A percentile compares a stretch with the other conserved stretches of the same genome.
Conservation (phyloP, 202 grass and related monocot species). For the Zizania palustris region DNA sequence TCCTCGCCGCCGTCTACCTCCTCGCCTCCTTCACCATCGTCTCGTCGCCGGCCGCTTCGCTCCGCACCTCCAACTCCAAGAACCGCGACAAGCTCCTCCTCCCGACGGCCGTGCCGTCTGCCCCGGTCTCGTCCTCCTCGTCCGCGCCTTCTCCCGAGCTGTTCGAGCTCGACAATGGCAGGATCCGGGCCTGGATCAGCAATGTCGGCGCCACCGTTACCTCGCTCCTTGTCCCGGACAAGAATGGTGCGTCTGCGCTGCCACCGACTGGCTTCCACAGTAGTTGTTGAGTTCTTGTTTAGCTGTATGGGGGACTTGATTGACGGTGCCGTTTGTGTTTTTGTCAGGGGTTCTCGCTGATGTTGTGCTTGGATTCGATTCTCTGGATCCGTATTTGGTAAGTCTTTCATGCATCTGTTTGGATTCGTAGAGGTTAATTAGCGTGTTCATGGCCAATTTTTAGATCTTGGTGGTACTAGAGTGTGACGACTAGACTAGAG, state of each 20-base stretch:
- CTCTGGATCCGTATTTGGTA: constrained; percentile 68
- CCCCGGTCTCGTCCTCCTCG: neutral
- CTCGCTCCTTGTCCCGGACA: constrained; percentile 62
- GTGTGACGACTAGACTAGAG: neutral
- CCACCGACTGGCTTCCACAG: neutral
- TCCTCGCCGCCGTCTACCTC: constrained; percentile 62
- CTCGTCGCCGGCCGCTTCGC: constrained; percentile 45
- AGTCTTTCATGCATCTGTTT: constrained; percentile 15
- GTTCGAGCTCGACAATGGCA: constrained; percentile 56
- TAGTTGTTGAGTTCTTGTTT: neutral
- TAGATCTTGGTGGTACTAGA: constrained; percentile 31
- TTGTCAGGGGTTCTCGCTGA: constrained; percentile 58
- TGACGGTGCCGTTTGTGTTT: neutral
- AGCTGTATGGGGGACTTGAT: neutral
- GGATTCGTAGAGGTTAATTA: constrained; percentile 1
- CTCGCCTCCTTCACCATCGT: constrained; percentile 62
- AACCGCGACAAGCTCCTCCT: constrained; percentile 35
- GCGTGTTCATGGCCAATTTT: neutral
- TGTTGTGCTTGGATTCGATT: constrained; percentile 83
- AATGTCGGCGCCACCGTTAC: constrained; percentile 69
- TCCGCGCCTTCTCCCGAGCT: constrained; percentile 31
- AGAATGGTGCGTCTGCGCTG: constrained; percentile 26
- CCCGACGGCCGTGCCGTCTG: neutral
- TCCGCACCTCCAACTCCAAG: constrained; percentile 34
- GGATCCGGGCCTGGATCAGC: constrained; percentile 54